Base-by-base conservation (phyloP, 78 protist species). In the Monosiga brevicollis region DNA sequence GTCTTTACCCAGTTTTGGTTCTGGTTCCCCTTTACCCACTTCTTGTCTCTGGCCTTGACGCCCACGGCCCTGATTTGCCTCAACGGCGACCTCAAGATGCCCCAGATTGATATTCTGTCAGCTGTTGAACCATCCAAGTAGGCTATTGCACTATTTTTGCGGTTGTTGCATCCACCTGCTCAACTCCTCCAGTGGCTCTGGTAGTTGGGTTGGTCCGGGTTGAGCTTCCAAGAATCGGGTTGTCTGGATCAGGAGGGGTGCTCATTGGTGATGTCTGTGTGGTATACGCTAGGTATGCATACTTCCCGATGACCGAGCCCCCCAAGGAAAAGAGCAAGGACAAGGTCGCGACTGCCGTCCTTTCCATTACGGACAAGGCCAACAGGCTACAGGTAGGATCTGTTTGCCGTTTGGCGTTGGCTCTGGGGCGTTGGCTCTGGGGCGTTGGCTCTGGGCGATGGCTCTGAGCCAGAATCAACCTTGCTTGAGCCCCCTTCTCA, bases 11-110 rank as follows among this genome's bases (percentile, higher is more conserved):
- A 97, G 85, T 93, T 79, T 83, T 97, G 98, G 98, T 95, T 86
- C 87, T 98, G 99, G 99, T 93, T 90, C 87, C 99, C 99, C 76
- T 82, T 93, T 85, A 73, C 93, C 34, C 93, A 92, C 84, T 93
- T 96, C 73, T 2, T 97, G 49, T 78, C 95, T 29, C 83, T 97
- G 38, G 94, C 99, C 2, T 87, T 98, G 81, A 76, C 91, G 32
- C 99, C 99, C 26, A 98, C 99, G 41, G 87, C 95, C 39, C 72
- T 95, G 72, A 94, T 96, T 34, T 97, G 94, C 77, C 83, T 97
- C 70, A 94, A 96, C 90, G 42, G 85, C 78, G 88, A 95, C 79
- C 89, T 96, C 39, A 80, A 90, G 75, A 82, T 81, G 82, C 89
- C 83, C 34, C 43, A 73, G 43, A 26, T 83, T 32, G 24, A 62